A percentile compares a stretch with the other conserved stretches of the same genome.
Conservation (phyloP, 2,329 filamentous ascomycete species). For the Cadophora malorum region DNA sequence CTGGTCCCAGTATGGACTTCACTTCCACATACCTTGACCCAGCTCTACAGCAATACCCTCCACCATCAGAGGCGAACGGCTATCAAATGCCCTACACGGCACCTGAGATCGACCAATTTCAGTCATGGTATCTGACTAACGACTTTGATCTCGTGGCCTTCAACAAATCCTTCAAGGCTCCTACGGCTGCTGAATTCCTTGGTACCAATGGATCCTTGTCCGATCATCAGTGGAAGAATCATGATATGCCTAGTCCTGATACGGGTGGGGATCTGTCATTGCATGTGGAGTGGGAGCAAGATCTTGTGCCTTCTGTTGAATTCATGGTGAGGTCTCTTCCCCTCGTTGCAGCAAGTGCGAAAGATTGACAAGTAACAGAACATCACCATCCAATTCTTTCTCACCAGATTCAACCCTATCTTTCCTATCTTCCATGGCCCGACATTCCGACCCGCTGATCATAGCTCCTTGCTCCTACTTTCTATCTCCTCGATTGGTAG, state of each 20-base stretch:
- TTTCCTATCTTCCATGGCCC: conserved; percentile 33
- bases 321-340: conserved; percentile 7
- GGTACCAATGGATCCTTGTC: background rate
- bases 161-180: conserved; percentile 12
- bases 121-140: conserved; percentile 7
- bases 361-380: conserved; percentile 6
- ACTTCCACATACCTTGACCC: conserved; percentile 13
- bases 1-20: conserved; percentile 6
- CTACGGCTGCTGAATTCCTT: conserved; percentile 19
- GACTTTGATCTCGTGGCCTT: conserved; percentile 20
- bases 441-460: conserved; percentile 26
- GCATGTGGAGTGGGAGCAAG: conserved; percentile 11
- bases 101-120: conserved; percentile 17
- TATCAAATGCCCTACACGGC: conserved; percentile 17
- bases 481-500: conserved; percentile 33
- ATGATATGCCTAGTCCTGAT: conserved; percentile 21
- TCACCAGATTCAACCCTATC: conserved; percentile 32
- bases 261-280: conserved; percentile 12
- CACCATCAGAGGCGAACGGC: background rate
- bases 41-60: conserved; percentile 14
- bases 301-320: conserved; percentile 6
- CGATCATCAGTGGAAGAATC: conserved; percentile 15
- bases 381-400: conserved; percentile 16
- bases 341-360: background rate
- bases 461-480: conserved; percentile 29